These are phyloP conservation scores for Solanum clarkiae DNA, from an alignment of 257 asterid species.

Conservation along the genomic window DNA sequence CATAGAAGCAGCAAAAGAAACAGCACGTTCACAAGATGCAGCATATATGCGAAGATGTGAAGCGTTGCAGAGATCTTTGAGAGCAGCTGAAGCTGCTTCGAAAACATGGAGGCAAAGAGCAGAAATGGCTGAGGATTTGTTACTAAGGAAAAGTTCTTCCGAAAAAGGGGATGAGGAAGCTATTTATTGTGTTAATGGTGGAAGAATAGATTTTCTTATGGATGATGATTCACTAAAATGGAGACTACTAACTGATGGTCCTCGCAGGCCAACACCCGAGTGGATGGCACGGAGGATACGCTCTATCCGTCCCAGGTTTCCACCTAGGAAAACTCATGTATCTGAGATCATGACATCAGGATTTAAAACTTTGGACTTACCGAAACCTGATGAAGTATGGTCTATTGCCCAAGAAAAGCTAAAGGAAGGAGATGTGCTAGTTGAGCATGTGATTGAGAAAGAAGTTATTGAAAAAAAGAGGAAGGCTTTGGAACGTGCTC, in stretches of 20 bases:
- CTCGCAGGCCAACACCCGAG: slow-evolving; percentile 29
- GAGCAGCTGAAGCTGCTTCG: slow-evolving; percentile 28
- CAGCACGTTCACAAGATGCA: slow-evolving; percentile 16
- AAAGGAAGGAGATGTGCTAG: slow-evolving; percentile 25
- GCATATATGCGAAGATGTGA: slow-evolving; percentile 26
- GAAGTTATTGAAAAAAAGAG: slow-evolving; percentile 32
- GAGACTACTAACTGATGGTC: slow-evolving; percentile 30
- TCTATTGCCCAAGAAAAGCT: slow-evolving; percentile 25
- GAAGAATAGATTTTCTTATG: slow-evolving; percentile 23
- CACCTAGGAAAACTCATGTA: slow-evolving; percentile 22
- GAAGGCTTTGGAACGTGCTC: slow-evolving; percentile 28
- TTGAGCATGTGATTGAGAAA: slow-evolving; percentile 33
- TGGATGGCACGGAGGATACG: slow-evolving; percentile 29
- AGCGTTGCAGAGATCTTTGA: slow-evolving; percentile 25
- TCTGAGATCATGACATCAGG: slow-evolving; percentile 14
- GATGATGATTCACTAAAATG: slow-evolving; percentile 25
- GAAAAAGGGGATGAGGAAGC: slow-evolving; percentile 11
- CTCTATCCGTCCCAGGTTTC: slow-evolving; percentile 27
- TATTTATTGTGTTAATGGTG: slow-evolving; percentile 22
- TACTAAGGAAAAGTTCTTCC: slow-evolving; percentile 5
- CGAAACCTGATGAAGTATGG: slow-evolving; percentile 29
- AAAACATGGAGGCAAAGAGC: slow-evolving; percentile 25
- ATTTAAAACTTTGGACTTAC: slow-evolving; percentile 20
- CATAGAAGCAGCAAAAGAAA: slow-evolving; percentile 25
- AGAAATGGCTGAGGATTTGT: slow-evolving; percentile 15